A percentile compares a stretch with the other conserved stretches of the same genome.
Evolutionary conservation across 2,329 filamentous ascomycete genomes (phyloP).

Genomic region (Cladosporium phlei): DNA sequence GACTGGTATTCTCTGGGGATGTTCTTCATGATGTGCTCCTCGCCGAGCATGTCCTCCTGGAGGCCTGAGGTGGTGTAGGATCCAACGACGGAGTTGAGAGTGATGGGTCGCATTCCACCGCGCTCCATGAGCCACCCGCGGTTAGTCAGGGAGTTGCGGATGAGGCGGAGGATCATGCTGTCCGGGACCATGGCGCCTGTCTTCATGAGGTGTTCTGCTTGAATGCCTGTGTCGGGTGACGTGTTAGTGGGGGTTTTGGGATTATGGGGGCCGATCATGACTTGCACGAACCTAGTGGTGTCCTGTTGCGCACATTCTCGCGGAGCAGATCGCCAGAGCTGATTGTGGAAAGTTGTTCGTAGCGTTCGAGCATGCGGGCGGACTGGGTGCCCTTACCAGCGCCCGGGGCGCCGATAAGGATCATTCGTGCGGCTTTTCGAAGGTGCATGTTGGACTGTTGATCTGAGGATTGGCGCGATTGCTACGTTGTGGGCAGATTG

Average conservation of each 20-base stretch:
- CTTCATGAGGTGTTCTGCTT: constrained; percentile 85
- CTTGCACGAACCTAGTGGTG: constrained; percentile 65
- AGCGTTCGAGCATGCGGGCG: constrained; percentile 77
- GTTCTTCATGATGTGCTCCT: constrained; percentile 39
- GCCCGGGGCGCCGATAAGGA: constrained; percentile 91
- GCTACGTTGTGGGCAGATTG: constrained; percentile 8
- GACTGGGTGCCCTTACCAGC: constrained; percentile 94
- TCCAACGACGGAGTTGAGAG: constrained; percentile 38
- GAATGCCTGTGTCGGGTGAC: constrained; percentile 60
- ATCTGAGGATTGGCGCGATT: background rate
- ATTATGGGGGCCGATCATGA: background rate
- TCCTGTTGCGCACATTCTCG: constrained; percentile 85
- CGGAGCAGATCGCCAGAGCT: constrained; percentile 90
- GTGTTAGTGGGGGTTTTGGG: background rate
- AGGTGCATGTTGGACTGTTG: constrained; percentile 46
- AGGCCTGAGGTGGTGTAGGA: constrained; percentile 4
- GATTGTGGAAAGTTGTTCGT: constrained; percentile 83
- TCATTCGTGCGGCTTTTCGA: constrained; percentile 72
- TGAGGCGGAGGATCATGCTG: constrained; percentile 83
- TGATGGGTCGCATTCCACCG: constrained; percentile 41
- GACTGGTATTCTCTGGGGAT: constrained; percentile 23
- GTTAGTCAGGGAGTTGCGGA: constrained; percentile 78
- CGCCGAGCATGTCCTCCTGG: constrained; percentile 15
- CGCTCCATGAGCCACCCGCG: constrained; percentile 68
- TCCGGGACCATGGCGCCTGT: constrained; percentile 87